Evolutionary conservation across 306 rosid species (phyloP).

Genomic region (Calophaca sinica): DNA sequence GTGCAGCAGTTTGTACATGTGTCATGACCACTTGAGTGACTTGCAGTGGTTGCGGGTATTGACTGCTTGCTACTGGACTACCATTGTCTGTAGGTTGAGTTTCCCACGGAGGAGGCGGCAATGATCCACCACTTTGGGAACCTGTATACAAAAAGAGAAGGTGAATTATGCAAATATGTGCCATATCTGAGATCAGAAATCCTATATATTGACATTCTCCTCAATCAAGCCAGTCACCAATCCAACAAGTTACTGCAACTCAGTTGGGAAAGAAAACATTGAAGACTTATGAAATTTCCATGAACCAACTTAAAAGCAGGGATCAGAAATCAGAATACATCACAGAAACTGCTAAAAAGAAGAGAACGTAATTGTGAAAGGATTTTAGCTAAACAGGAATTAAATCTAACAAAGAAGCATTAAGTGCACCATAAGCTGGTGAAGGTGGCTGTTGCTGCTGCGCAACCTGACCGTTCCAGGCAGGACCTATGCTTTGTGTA

Average conservation of each 20-base stretch:
- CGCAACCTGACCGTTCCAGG: conserved; percentile 83
- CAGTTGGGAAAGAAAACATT: conserved; percentile 18
- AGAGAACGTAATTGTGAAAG: conserved; percentile 42
- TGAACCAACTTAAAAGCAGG: conserved; percentile 28
- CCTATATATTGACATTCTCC: conserved; percentile 39
- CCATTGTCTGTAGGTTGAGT: conserved; percentile 70
- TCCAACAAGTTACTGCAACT: conserved; percentile 34
- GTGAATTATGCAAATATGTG: conserved; percentile 29
- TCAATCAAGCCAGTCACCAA: conserved; percentile 36
- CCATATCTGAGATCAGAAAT: conserved; percentile 23
- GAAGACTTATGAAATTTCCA: conserved; percentile 30
- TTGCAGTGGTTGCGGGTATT: conserved; percentile 79
- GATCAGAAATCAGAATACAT: conserved; percentile 27
- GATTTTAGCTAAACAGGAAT: conserved; percentile 42
- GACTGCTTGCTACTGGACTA: conserved; percentile 63
- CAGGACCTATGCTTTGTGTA: conserved; percentile 62
- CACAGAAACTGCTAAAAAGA: conserved; percentile 33
- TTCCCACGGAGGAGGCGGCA: conserved; percentile 99
- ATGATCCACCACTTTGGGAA: conserved; percentile 65
- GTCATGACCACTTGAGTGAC: conserved; percentile 66
- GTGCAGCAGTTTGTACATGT: conserved; percentile 55
- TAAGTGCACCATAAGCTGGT: conserved; percentile 68
- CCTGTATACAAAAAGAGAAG: conserved; percentile 55
- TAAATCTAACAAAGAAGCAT: conserved; percentile 41
- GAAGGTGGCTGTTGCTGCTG: conserved; percentile 72